These are phyloP conservation scores for Saccharomyces hybrid DNA, from an alignment of 1,139 yeast genomes.

Conservation along the genomic window DNA sequence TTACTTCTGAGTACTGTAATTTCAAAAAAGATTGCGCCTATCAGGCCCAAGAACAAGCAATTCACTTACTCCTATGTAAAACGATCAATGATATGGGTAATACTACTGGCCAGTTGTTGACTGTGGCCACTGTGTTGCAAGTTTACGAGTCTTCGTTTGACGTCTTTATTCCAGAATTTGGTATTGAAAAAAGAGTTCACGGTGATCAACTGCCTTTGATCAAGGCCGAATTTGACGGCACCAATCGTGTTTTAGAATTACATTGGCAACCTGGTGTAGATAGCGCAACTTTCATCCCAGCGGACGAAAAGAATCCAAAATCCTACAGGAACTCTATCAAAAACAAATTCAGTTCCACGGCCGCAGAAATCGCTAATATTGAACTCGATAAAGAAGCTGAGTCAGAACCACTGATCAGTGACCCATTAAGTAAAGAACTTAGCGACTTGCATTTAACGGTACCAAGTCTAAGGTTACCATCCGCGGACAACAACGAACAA, in stretches of 20 bases:
- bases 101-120: slow-evolving; percentile 70
- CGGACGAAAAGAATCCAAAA: slow-evolving; percentile 71
- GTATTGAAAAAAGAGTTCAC: no score
- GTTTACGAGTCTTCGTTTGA: slow-evolving; percentile 96
- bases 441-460: slow-evolving; percentile 43
- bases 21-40: slow-evolving; percentile 93
- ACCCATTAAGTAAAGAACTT: slow-evolving; percentile 43
- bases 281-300: slow-evolving; percentile 84
- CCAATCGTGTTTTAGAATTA: slow-evolving; percentile 60
- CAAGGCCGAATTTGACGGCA: slow-evolving; percentile 85
- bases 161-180: slow-evolving; percentile 59
- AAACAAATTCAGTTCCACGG: slow-evolving; percentile 68
- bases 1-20: slow-evolving; percentile 43
- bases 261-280: slow-evolving; percentile 92
- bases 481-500: slow-evolving; percentile 15
- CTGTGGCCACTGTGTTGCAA: slow-evolving; percentile 82
- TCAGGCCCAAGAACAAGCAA: slow-evolving; percentile 90
- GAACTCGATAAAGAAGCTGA: slow-evolving; percentile 17
- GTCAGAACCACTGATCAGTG: slow-evolving; percentile 31
- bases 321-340: slow-evolving; percentile 72
- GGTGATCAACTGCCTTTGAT: slow-evolving; percentile 67
- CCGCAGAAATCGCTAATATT: slow-evolving; percentile 55
- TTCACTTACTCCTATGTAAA: slow-evolving; percentile 78
- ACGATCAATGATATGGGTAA: slow-evolving; percentile 74
- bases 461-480: slow-evolving; percentile 46